Evolutionary conservation across 2,329 filamentous ascomycete genomes (phyloP), one percentile per base, ranked within the genome.

Genomic region (Trichophyton mentagrophytes): DNA sequence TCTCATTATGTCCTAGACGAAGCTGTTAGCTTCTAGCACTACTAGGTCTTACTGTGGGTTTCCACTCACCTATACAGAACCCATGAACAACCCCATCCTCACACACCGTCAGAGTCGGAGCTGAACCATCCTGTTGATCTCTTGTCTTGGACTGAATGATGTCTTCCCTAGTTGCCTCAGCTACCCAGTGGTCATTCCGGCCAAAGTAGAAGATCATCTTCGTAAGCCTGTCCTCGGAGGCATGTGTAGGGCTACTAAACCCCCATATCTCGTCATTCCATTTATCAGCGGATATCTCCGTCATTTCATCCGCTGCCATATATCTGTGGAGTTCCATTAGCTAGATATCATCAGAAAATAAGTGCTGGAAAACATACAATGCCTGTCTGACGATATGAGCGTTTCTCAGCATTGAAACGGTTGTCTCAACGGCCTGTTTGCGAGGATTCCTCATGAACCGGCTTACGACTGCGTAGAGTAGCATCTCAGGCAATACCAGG

Each of bases 191-290:
- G 67, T 86, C 83, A 56, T 79, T 72, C 40, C 78, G 72, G 0
- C 80, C 82, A 69, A 84, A 86, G 65, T 83, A 79, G 66, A 86
- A 83, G 58, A 78, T 77, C 47, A 85, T 63, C 58, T 76, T 77
- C 2, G 78, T 72, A 1, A 76, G 69, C 6, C 74, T 67, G 53
- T 73, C 67, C 1, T 64, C 58, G 0, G 63, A 65, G 25, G 61
- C 60, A 27, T 60, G 60, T 20, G 62, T 38, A 17, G 58, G 42
- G n/a, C 59, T 42, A 38, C 47, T 25, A 20, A 77, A 74, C 1
- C 82, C 82, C 83, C 83, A 86, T 46, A 85, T 72, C 61, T 83
- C 80, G 60, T 79, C 77, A 20, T 77, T 77, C 81, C 82, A 85
- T 66, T 77, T 77, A 65, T 85, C 82, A 1, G 74, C 68, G 3